phyloP scores from a whole-genome alignment of 208 protist species.

The Acanthamoeba culbertsoni region DNA sequence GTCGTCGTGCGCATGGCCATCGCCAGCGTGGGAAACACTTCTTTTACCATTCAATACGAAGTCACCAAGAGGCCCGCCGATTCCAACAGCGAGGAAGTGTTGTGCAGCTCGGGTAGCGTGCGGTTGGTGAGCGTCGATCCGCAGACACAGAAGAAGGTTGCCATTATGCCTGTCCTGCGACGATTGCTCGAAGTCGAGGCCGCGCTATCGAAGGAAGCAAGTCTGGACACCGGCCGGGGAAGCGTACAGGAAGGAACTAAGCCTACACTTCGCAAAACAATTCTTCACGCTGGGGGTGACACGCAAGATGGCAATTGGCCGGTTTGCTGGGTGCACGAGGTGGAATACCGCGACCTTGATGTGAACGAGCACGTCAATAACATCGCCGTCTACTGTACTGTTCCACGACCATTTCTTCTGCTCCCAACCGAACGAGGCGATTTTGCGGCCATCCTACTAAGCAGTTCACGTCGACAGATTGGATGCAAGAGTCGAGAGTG shows the following conservation, averaged over 20 bases:
- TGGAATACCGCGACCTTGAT: constrained; percentile 16
- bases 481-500: constrained; percentile 17
- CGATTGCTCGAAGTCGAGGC: background rate
- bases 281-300: no score
- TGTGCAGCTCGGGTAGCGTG: background rate
- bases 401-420: background rate
- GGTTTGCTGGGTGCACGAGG: background rate
- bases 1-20: background rate
- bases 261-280: no score
- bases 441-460: background rate
- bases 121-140: background rate
- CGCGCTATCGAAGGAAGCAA: background rate
- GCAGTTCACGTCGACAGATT: background rate
- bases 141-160: background rate
- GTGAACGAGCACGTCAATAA: background rate
- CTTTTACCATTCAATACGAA: background rate
- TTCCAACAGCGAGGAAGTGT: background rate
- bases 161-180: background rate
- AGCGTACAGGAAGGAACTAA: no score
- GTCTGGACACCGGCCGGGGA: no score
- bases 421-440: background rate
- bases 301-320: background rate
- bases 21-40: background rate
- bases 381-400: background rate
- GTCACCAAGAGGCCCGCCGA: background rate